These are phyloP conservation scores for Blumeriella jaapii DNA, from an alignment of 2,329 filamentous ascomycete species.

Conservation along the genomic window DNA sequence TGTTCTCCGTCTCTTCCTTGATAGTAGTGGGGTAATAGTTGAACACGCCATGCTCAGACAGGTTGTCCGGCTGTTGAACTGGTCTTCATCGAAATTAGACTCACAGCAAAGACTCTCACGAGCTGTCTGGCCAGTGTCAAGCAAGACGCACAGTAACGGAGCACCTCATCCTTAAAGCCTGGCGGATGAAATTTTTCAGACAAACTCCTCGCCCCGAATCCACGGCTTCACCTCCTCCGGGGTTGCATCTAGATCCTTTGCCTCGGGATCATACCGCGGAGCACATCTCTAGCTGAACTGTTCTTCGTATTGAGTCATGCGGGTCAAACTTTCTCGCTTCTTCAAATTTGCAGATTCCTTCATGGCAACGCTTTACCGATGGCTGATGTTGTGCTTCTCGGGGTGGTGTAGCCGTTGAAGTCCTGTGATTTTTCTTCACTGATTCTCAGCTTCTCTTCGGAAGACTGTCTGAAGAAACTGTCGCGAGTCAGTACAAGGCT, in stretches of 20 bases:
- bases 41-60: slow-evolving; percentile 38
- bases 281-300: slow-evolving; percentile 37
- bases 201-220: slow-evolving; percentile 37
- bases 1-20: slow-evolving; percentile 20
- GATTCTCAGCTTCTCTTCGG: slow-evolving; percentile 32
- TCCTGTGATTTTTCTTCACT: slow-evolving; percentile 29
- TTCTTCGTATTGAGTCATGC: no score
- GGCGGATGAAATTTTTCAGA: slow-evolving; percentile 40
- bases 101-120: slow-evolving; percentile 41
- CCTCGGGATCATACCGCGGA: slow-evolving; percentile 38
- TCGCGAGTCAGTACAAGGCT: no score
- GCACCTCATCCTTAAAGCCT: slow-evolving; percentile 35
- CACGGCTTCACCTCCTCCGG: slow-evolving; percentile 32
- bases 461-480: slow-evolving; percentile 39
- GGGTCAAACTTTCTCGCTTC: not conserved
- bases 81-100: slow-evolving; percentile 41
- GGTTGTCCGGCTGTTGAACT: slow-evolving; percentile 42
- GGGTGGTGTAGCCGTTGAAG: slow-evolving; percentile 36
- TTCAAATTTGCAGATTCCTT: slow-evolving; percentile 32
- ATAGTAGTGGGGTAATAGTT: slow-evolving; percentile 35
- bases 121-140: slow-evolving; percentile 40
- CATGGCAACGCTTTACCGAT: slow-evolving; percentile 37
- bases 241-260: slow-evolving; percentile 30
- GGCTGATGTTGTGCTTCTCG: slow-evolving; percentile 37
- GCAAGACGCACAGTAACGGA: slow-evolving; percentile 37